phyloP scores from a whole-genome alignment of 2,329 filamentous ascomycete genomes.

The Malbranchea cinnamomea region DNA sequence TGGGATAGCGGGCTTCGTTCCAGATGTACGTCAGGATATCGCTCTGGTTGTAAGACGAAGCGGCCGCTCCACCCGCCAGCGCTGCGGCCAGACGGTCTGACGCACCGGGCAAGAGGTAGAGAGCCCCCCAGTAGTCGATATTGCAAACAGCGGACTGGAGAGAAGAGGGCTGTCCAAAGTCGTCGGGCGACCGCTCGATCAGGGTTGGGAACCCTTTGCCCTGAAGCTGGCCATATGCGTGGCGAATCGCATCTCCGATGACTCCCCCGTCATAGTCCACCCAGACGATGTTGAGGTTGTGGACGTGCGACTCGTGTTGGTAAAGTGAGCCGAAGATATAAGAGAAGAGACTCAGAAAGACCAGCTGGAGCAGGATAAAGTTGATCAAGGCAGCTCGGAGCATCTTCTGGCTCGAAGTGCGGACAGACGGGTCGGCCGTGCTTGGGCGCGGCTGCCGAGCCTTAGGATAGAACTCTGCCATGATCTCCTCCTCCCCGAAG shows the following conservation, averaged over 20 bases:
- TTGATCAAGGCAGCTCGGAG: too few relatives aligned
- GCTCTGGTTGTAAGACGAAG: slow-evolving; percentile 20
- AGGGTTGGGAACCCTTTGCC: slow-evolving; percentile 18
- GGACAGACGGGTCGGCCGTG: too few relatives aligned
- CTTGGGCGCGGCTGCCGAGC: too few relatives aligned
- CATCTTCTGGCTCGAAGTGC: too few relatives aligned
- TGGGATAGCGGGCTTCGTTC: slow-evolving; percentile 32
- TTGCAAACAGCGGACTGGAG: slow-evolving; percentile 23
- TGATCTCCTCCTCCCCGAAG: too few relatives aligned
- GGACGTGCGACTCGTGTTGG: slow-evolving; percentile 17
- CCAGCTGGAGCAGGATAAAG: slow-evolving; percentile 21
- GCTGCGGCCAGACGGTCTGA: slow-evolving; percentile 24
- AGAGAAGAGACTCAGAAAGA: slow-evolving; percentile 23
- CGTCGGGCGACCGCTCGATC: slow-evolving; percentile 11
- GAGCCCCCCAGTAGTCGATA: slow-evolving; percentile 22
- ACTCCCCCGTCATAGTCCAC: slow-evolving; percentile 26
- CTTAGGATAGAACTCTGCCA: too few relatives aligned
- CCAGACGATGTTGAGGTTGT: slow-evolving; percentile 22
- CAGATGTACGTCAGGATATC: slow-evolving; percentile 28
- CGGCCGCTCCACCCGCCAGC: slow-evolving; percentile 19
- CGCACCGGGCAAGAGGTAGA: slow-evolving; percentile 21
- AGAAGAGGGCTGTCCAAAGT: too few relatives aligned
- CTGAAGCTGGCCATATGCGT: slow-evolving; percentile 18
- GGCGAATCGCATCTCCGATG: slow-evolving; percentile 19
- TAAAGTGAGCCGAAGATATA: slow-evolving; percentile 26